Evolutionary conservation across 805 yeast species (phyloP), one percentile per base, ranked within the genome.

Genomic region (Metschnikowia lochheadii): DNA sequence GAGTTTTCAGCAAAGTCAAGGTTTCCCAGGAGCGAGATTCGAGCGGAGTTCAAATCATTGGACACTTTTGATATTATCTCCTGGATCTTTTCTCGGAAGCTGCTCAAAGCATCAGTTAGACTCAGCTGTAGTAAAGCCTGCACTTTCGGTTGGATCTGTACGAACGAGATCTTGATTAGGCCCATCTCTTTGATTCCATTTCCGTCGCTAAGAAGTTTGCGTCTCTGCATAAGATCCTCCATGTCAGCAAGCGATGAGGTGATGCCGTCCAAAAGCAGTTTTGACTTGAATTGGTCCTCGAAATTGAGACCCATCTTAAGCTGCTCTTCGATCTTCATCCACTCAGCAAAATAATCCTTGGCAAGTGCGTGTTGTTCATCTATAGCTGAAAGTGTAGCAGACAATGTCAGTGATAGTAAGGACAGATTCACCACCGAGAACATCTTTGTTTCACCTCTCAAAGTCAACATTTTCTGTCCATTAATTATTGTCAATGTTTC

Each of bases 401-500:
- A 26, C 18, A 37, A 37, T 17, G 36, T 29, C 20, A 6, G 17
- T 14, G 46, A 44, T 18, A 44, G 46, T 5, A 26, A 14, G 17
- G 15, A 18, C 35, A 38, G 36, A 15, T 18, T 37, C 2, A 17
- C 18, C 14, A 15, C 21, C 10, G 15, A 18, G 21, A n/a, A 17
- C 10, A 18, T n/a, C 6, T 46, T 35, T 3, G 23, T 20, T 15
- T 38, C 42, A 15, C 40, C 52, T 36, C 34, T 37, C 11, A 40
- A 20, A 21, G 49, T 13, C n/a, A 50, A 13, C 17, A 35, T 32
- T 2, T 8, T 11, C n/a, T 47, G 64, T 5, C 39, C 41, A 35
- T 63, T 68, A 11, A 63, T 51, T 3, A 58, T 54, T 21, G 48
- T n/a, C 4, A 67, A 35, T 6, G 55, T 35, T 13, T 40, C 37